Base-by-base conservation (phyloP, 2,329 filamentous ascomycete genomes). In the Phyllosticta capitalensis region DNA sequence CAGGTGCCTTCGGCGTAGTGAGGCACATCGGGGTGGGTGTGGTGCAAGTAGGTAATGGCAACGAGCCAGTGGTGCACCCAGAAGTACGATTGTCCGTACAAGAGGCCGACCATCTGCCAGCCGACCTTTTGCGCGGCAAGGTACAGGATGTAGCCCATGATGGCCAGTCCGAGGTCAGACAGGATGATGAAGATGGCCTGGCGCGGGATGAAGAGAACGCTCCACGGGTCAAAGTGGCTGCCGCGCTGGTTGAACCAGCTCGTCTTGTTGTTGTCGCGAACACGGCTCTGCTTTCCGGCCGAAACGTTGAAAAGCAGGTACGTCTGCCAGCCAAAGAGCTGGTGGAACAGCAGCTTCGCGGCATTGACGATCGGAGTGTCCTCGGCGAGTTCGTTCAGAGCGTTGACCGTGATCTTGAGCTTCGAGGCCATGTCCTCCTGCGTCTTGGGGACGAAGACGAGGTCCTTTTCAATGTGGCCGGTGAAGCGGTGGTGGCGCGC, bases 41-140 rank as follows among this genome's bases (percentile, higher is more conserved):
- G 86, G 73, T 89, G 86, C 20, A 89, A 83, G 73, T 87, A 89
- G 54, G 86, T 89, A 68, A 89, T 89, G 63, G 85, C 85, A 20
- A 89, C 85, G 58, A 88, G 78, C 84, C 84, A 88, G 76, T 87
- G 82, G 75, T 88, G 84, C 33, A 86, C 80, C 85, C 85, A 88
- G 62, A 87, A 68, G 71, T 86, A 89, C 17, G 86, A 85, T 38
- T 86, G 76, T 26, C 78, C 75, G 69, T 87, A 88, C 17, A 86
- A 73, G 52, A 84, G 73, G 58, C 81, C 73, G 17, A 85, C 77
- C 51, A 79, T 85, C 66, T 78, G 78, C 58, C 58, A 60, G 45
- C 51, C 52, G 63, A 74, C 76, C 45, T 83, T 84, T 65, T 78
- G 76, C 9, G 79, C 75, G 22, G 76, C 77, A 59, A 76, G 74